phyloP scores from a whole-genome alignment of 164 flowering plant species.

The Aristolochia californica region DNA sequence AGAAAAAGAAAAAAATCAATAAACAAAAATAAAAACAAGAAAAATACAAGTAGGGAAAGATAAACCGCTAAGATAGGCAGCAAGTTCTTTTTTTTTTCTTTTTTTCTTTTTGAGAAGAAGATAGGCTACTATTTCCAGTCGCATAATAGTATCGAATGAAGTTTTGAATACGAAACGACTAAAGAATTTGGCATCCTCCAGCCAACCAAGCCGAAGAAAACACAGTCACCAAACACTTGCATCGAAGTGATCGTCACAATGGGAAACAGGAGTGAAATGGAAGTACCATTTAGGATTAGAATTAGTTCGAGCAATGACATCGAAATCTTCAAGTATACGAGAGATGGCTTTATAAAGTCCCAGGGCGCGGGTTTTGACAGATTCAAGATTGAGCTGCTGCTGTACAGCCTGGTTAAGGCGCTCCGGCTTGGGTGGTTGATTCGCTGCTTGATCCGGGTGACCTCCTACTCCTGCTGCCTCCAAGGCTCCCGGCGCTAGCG shows the following conservation, averaged over 20 bases:
- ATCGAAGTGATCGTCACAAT: not conserved
- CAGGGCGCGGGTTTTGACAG: slow-evolving; percentile 66
- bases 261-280: not conserved
- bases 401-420: slow-evolving; percentile 30
- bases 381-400: slow-evolving; percentile 74
- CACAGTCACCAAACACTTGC: too few species aligned
- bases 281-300: slow-evolving; percentile 75
- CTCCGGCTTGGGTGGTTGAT: slow-evolving; percentile 14
- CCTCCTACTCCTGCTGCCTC: not conserved
- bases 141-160: too few species aligned
- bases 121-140: too few species aligned
- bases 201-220: too few species aligned
- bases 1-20: too few species aligned
- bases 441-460: slow-evolving; percentile 15
- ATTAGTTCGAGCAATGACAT: slow-evolving; percentile 56
- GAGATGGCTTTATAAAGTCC: slow-evolving; percentile 79
- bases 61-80: too few species aligned
- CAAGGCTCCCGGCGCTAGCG: not conserved
- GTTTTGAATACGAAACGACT: too few species aligned
- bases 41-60: too few species aligned
- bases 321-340: slow-evolving; percentile 81
- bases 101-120: too few species aligned
- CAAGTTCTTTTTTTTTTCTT: too few species aligned
- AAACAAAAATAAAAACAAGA: too few species aligned
- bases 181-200: too few species aligned